A percentile compares a stretch with the other conserved stretches of the same genome.
Conservation (phyloP, 768 basidiomycete genomes). For the Termitomyces sp. region DNA sequence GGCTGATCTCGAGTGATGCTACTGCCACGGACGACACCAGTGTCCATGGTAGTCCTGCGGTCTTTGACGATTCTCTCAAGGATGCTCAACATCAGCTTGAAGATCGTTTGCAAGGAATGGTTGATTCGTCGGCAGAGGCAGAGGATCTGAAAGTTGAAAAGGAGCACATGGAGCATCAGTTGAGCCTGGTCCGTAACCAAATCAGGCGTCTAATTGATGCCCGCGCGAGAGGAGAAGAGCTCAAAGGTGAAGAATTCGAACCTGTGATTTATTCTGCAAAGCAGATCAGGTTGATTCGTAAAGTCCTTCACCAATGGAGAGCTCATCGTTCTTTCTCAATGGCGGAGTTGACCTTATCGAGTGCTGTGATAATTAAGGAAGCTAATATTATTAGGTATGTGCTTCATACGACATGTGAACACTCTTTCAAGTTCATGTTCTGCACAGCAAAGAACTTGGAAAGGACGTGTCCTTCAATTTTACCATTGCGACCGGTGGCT, state of each 20-base stretch:
- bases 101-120: conserved; percentile 58
- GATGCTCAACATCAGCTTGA: conserved; percentile 76
- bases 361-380: conserved; percentile 86
- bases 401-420: neutral
- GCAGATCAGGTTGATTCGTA: conserved; percentile 77
- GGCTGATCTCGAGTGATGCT: conserved; percentile 71
- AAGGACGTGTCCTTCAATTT: conserved; percentile 93
- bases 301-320: conserved; percentile 83
- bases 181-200: conserved; percentile 72
- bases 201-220: conserved; percentile 80
- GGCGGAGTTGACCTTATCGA: conserved; percentile 84
- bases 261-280: conserved; percentile 77
- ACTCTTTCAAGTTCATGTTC: neutral
- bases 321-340: conserved; percentile 82
- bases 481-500: conserved; percentile 78
- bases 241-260: conserved; percentile 60
- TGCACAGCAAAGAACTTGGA: conserved; percentile 70
- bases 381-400: conserved; percentile 85
- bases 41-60: conserved; percentile 60
- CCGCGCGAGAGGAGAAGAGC: conserved; percentile 73
- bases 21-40: conserved; percentile 82
- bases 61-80: conserved; percentile 51
- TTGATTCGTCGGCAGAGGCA: conserved; percentile 51
- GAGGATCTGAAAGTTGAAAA: conserved; percentile 88
- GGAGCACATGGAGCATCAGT: conserved; percentile 88